Evolutionary conservation across 2,329 filamentous ascomycete species (phyloP).

Genomic region (Mariannaea sp.): DNA sequence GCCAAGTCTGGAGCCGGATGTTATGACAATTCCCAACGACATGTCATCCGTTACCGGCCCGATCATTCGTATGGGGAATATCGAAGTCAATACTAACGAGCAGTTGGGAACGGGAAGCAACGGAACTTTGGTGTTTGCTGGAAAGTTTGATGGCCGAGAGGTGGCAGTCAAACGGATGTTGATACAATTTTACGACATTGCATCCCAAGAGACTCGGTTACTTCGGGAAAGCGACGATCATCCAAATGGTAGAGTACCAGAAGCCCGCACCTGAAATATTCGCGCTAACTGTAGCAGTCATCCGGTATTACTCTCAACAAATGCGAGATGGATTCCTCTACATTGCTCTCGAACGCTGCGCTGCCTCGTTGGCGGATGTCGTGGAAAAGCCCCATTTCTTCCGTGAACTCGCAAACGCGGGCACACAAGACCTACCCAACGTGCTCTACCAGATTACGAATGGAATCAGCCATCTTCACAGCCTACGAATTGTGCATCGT

Average conservation of each 20-base stretch:
- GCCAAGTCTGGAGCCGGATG: conserved; percentile 63
- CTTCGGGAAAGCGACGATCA: conserved; percentile 94
- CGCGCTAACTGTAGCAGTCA: conserved; percentile 61
- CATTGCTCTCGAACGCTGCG: conserved; percentile 92
- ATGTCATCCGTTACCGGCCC: conserved; percentile 64
- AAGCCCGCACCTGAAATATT: too few relatives aligned
- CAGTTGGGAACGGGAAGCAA: conserved; percentile 83
- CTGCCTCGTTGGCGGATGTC: conserved; percentile 90
- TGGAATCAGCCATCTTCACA: conserved; percentile 87
- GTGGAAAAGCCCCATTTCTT: conserved; percentile 75
- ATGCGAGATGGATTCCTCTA: conserved; percentile 90
- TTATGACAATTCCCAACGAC: conserved; percentile 61
- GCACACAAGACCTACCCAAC: conserved; percentile 75
- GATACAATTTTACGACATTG: conserved; percentile 93
- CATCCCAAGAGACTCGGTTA: conserved; percentile 89
- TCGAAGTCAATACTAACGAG: conserved; percentile 67
- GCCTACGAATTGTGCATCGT: conserved; percentile 91
- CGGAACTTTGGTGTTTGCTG: conserved; percentile 93
- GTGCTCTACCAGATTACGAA: conserved; percentile 88
- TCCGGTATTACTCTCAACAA: conserved; percentile 93
- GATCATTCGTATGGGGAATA: conserved; percentile 64
- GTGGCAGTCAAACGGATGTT: conserved; percentile 98
- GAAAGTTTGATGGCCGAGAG: conserved; percentile 89
- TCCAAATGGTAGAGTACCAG: conserved; percentile 66
- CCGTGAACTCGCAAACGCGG: conserved; percentile 70